Evolutionary conservation across 495 filamentous ascomycete species (phyloP).

Genomic region (Xylaria palmicola): DNA sequence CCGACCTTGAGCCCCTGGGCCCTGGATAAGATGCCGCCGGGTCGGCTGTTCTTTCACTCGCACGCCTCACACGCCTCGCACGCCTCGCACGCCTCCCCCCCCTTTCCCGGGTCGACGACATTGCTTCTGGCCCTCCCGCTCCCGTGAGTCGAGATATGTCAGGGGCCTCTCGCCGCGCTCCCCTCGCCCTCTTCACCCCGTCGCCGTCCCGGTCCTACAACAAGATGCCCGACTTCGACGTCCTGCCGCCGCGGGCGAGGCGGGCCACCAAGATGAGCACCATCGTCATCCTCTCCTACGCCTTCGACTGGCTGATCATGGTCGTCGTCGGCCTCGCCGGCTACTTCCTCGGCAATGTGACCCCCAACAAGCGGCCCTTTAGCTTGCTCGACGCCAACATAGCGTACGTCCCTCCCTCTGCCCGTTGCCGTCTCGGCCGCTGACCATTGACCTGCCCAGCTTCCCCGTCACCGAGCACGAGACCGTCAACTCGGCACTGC

Average conservation of each 20-base stretch:
- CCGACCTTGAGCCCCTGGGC: no score
- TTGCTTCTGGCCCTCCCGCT: no score
- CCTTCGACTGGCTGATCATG: slow-evolving; percentile 49
- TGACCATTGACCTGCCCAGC: slow-evolving; percentile 44
- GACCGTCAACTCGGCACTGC: slow-evolving; percentile 61
- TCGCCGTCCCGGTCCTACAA: slow-evolving; percentile 12
- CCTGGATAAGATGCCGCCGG: no score
- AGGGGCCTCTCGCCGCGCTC: slow-evolving; percentile 11
- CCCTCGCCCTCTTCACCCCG: background rate
- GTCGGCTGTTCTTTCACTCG: no score
- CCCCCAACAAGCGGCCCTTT: slow-evolving; percentile 57
- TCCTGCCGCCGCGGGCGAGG: slow-evolving; percentile 14
- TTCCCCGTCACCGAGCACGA: slow-evolving; percentile 76
- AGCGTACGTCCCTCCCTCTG: slow-evolving; percentile 35
- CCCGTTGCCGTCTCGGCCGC: background rate
- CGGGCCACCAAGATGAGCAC: slow-evolving; percentile 27
- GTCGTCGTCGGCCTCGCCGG: slow-evolving; percentile 38
- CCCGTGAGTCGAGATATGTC: background rate
- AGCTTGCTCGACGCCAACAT: slow-evolving; percentile 45
- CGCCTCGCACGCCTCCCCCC: no score
- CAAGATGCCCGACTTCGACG: slow-evolving; percentile 29
- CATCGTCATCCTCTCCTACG: slow-evolving; percentile 41
- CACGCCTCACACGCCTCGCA: no score
- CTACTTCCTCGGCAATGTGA: slow-evolving; percentile 49
- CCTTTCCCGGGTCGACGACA: no score